Percentiles rank a stretch among this genome's conserved stretches.
Evolutionary conservation across 139 green algal genomes (phyloP).

Genomic region (Klebsormidium nitens): DNA sequence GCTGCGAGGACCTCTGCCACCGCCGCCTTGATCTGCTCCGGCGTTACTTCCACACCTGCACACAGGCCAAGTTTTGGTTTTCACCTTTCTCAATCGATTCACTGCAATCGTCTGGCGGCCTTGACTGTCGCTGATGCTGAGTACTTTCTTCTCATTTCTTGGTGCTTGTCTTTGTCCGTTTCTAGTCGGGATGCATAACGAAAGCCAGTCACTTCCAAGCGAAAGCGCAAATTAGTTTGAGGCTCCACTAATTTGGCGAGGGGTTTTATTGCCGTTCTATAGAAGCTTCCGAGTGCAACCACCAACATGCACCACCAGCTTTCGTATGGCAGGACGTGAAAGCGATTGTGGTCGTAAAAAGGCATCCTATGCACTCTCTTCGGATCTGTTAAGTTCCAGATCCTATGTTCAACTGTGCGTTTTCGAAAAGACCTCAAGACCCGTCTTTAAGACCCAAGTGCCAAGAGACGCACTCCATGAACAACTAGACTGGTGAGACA

Average conservation of each 20-base stretch:
- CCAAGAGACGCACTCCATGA: background rate
- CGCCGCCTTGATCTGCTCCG: conserved; percentile 27
- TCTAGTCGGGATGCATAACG: background rate
- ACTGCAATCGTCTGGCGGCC: background rate
- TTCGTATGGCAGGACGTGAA: too few relatives aligned
- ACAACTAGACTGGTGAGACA: conserved; percentile 1
- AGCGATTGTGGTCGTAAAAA: too few relatives aligned
- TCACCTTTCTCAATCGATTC: background rate
- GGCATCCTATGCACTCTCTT: too few relatives aligned
- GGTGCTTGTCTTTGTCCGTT: background rate
- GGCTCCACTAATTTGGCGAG: too few relatives aligned
- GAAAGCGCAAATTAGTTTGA: background rate
- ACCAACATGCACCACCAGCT: too few relatives aligned
- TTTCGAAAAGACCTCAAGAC: too few relatives aligned
- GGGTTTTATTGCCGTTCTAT: too few relatives aligned
- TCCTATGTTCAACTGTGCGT: too few relatives aligned
- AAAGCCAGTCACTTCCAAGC: background rate
- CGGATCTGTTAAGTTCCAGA: too few relatives aligned
- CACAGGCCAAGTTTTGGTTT: background rate
- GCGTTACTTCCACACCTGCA: conserved; percentile 28
- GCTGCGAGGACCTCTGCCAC: conserved; percentile 13
- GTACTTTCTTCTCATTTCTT: background rate
- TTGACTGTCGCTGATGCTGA: background rate
- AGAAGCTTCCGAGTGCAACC: too few relatives aligned
- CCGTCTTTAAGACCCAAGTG: too few relatives aligned